Base-by-base conservation (phyloP, 805 yeast species). In the Yarrowia alimentaria region DNA sequence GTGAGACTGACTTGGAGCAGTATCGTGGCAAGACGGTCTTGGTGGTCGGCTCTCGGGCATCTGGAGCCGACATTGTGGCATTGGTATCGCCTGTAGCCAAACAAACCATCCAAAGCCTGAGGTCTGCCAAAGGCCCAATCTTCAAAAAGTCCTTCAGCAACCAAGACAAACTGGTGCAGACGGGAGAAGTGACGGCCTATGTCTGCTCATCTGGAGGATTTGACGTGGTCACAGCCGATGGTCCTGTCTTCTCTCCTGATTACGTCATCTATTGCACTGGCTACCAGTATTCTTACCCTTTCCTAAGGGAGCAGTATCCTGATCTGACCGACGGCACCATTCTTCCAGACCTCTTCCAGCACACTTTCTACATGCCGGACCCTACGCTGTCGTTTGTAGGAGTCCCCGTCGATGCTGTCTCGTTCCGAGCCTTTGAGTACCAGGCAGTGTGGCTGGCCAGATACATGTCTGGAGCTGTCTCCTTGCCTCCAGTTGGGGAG, bases 1-100 rank as follows among this genome's bases (percentile, higher is more conserved):
- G 43, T 5, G 43, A 37, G 30, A 24, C 43, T 1, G 8, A 25
- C 6, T 3, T 37, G 22, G 72, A 80, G 51, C 63, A 62, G 12
- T 82, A 70, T 54, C 55, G 51, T 13, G 69, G 62, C 52, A 69
- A 71, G 37, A 71, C 65, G 21, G 78, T 81, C 14, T 63, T 85
- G 38, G 74, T 85, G 6, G 77, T 86, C 12, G 95, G 95, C 0
- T 81, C 81, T 57, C 78, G 82, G 10, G 83, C 93, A 1, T 80
- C 88, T 25, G 95, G 91, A 21, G 76, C 79, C 13, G 95, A 88
- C 61, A 69, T 85, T 30, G 77, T 86, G 2, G 74, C 73, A 52
- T 89, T 83, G 60, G 60, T 82, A 18, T 29, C 43, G 8, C 43
- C 43, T 5, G 14, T 7, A 24, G 43, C 43, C 9, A 4, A 3